Conservation (phyloP, 148 eudicot species). For the Rhododendron williamsianum region DNA sequence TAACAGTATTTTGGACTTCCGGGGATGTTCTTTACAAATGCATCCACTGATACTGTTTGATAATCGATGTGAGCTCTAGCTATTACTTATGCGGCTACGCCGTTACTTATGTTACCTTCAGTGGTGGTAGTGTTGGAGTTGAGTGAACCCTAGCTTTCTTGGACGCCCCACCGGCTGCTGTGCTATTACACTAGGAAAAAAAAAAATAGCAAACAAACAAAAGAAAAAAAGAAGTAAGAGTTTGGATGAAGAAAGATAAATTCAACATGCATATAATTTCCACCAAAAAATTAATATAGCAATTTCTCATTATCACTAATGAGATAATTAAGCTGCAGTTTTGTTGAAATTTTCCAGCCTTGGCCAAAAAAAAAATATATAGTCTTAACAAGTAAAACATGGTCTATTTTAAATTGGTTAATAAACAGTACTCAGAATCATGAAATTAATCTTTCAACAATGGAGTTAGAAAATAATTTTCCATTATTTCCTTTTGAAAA, state of each 20-base stretch:
- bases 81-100: not conserved
- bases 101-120: conserved; percentile 45
- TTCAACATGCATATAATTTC: not conserved
- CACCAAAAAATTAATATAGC: not conserved
- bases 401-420: not conserved
- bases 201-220: not conserved
- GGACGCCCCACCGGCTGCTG: conserved; percentile 45
- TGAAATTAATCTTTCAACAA: not conserved
- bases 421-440: not conserved
- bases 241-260: not conserved
- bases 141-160: conserved; percentile 80
- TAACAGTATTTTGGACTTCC: not conserved
- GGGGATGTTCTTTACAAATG: not conserved
- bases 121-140: conserved; percentile 60
- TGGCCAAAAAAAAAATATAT: not conserved
- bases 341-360: not conserved
- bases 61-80: not conserved
- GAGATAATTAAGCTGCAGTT: not conserved
- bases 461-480: not conserved
- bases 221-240: not conserved
- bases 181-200: conserved; percentile 53
- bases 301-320: not conserved
- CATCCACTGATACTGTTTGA: not conserved
- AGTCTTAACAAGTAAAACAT: not conserved
- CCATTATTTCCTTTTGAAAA: not conserved